A percentile compares a stretch with the other conserved stretches of the same genome.
Conservation (phyloP, 1,139 yeast species). For the Diutina rugosa region DNA sequence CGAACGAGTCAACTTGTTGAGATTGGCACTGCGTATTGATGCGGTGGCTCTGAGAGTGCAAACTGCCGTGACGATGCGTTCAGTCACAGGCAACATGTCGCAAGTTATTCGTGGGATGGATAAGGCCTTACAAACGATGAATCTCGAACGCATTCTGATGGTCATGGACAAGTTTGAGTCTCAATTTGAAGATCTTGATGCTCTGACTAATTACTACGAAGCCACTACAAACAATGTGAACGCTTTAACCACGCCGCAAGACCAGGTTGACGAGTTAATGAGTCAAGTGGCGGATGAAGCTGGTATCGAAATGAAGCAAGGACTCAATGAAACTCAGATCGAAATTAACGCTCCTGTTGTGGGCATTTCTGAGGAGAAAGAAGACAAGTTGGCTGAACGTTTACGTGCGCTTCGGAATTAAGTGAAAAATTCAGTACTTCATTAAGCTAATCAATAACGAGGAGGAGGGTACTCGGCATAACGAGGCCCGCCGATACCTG, state of each 20-base stretch:
- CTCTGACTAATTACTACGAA: slow-evolving; percentile 87
- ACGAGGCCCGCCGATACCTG: background rate
- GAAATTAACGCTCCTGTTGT: slow-evolving; percentile 30
- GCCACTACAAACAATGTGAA: slow-evolving; percentile 79
- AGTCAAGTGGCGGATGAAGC: slow-evolving; percentile 96
- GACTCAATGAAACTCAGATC: slow-evolving; percentile 44
- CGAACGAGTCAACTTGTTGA: slow-evolving; percentile 70
- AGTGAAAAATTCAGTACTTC: background rate
- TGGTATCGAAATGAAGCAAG: slow-evolving; percentile 85
- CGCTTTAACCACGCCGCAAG: slow-evolving; percentile 87
- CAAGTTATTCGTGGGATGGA: slow-evolving; percentile 94
- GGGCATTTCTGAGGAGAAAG: slow-evolving; percentile 57
- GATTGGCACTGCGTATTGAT: slow-evolving; percentile 83
- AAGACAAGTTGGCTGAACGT: slow-evolving; percentile 79
- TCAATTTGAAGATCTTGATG: slow-evolving; percentile 94
- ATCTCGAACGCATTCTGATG: slow-evolving; percentile 77
- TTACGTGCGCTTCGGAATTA: slow-evolving; percentile 48
- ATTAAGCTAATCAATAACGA: background rate
- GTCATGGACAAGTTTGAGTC: slow-evolving; percentile 96
- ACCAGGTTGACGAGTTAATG: slow-evolving; percentile 86
- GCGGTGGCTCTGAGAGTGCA: slow-evolving; percentile 94
- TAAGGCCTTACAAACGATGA: slow-evolving; percentile 90
- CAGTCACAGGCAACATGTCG: slow-evolving; percentile 89
- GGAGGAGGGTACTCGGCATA: background rate
- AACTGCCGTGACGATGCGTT: slow-evolving; percentile 94